Evolutionary conservation across 805 yeast species (phyloP).

Genomic region (Tetrapisispora phaffii): DNA sequence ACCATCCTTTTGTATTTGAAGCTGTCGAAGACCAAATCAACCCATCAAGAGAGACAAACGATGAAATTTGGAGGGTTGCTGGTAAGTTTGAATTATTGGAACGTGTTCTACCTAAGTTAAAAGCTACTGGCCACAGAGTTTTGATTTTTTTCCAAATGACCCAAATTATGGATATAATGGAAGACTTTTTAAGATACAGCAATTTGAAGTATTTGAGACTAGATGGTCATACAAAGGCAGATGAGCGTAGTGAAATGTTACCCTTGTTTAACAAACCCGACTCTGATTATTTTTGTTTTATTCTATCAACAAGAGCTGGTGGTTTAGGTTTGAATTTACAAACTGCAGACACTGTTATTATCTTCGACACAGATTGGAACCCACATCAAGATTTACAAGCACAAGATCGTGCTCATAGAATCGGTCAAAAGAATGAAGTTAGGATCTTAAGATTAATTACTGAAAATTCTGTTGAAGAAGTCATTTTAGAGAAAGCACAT

Average conservation of each 20-base stretch:
- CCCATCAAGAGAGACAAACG: conserved; percentile 52
- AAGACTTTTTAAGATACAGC: conserved; percentile 61
- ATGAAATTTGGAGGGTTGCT: conserved; percentile 62
- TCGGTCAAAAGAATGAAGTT: conserved; percentile 83
- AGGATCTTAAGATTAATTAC: conserved; percentile 72
- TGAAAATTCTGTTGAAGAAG: conserved; percentile 75
- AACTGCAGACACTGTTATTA: conserved; percentile 80
- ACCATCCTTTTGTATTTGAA: conserved; percentile 81
- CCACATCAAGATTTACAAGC: conserved; percentile 90
- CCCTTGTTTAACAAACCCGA: conserved; percentile 65
- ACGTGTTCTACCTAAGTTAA: conserved; percentile 64
- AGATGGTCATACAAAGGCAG: conserved; percentile 79
- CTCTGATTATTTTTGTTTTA: conserved; percentile 69
- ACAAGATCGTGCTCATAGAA: conserved; percentile 83
- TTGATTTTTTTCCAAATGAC: conserved; percentile 84
- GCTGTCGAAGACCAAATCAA: conserved; percentile 67
- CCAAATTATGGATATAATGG: conserved; percentile 84
- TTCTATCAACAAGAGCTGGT: conserved; percentile 80
- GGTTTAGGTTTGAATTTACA: conserved; percentile 80
- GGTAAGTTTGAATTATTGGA: conserved; percentile 78
- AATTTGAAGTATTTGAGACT: conserved; percentile 63
- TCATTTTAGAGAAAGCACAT: conserved; percentile 71
- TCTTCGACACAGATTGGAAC: conserved; percentile 85
- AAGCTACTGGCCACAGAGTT: conserved; percentile 66
- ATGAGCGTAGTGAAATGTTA: conserved; percentile 68